Percentiles rank a stretch among this genome's conserved stretches.
phyloP scores from a whole-genome alignment of 23 red algal species.

The Gracilaria caudata region DNA sequence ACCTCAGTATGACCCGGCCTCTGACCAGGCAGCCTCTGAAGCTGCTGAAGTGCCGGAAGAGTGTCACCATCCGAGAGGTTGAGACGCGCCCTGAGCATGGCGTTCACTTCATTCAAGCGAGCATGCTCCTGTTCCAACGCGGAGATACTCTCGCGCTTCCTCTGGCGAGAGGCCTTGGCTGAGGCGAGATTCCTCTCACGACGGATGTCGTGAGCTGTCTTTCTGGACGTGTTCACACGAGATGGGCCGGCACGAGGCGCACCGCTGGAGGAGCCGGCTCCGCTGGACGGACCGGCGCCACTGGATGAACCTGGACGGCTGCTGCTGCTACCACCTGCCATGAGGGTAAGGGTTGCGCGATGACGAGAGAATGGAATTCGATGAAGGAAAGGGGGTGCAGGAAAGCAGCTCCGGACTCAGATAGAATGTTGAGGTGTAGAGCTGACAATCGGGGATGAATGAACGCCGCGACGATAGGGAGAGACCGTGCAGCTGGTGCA shows the following conservation, averaged over 20 bases:
- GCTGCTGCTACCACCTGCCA: slow-evolving; percentile 4
- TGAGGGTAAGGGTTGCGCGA: neutral
- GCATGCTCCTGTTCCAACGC: slow-evolving; percentile 51
- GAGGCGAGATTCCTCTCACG: slow-evolving; percentile 54
- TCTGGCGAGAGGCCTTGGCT: slow-evolving; percentile 56
- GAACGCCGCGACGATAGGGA: too few species aligned
- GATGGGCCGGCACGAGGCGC: neutral
- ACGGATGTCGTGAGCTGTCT: slow-evolving; percentile 33
- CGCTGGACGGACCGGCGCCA: neutral
- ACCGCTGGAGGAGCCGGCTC: neutral
- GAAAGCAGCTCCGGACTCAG: too few species aligned
- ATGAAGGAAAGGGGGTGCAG: too few species aligned
- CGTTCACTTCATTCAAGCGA: slow-evolving; percentile 49
- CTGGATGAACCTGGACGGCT: neutral
- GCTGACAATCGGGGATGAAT: too few species aligned
- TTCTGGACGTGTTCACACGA: neutral
- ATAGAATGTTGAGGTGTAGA: too few species aligned
- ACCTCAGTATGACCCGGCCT: slow-evolving; percentile 6
- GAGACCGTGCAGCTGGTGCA: too few species aligned
- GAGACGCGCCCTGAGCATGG: slow-evolving; percentile 47
- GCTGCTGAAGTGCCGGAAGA: neutral
- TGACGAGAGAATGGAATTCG: too few species aligned
- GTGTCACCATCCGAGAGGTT: slow-evolving; percentile 29
- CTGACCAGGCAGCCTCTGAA: neutral
- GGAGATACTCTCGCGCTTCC: slow-evolving; percentile 42